Evolutionary conservation across 2,329 filamentous ascomycete species (phyloP).

Genomic region (Colletotrichum spinosum): DNA sequence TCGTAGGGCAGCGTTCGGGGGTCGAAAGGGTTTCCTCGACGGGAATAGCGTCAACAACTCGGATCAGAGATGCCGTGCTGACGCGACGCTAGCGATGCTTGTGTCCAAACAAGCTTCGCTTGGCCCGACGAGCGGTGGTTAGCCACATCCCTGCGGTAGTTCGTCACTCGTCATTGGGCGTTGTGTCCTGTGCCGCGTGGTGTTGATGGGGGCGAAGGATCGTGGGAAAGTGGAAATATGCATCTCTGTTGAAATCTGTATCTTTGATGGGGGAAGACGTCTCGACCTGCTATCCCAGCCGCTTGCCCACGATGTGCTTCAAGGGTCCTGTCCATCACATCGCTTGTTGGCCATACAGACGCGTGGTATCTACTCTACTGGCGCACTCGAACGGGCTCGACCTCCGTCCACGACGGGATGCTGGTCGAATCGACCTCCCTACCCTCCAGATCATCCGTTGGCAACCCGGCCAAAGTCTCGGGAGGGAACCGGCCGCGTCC

Average conservation of each 20-base stretch:
- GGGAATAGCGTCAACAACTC: conserved; percentile 5
- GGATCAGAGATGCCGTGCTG: conserved; percentile 14
- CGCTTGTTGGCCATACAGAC: no score
- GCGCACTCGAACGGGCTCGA: neutral
- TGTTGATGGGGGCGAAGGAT: no score
- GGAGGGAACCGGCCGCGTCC: neutral
- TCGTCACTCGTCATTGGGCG: neutral
- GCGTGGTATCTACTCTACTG: no score
- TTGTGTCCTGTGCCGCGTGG: neutral
- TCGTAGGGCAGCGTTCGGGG: neutral
- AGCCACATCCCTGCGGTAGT: neutral
- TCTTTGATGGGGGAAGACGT: no score
- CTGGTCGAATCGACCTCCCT: neutral
- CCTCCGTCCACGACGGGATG: neutral
- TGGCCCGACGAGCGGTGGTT: neutral
- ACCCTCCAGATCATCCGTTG: conserved; percentile 13
- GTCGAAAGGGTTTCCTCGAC: conserved; percentile 7
- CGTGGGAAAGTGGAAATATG: neutral
- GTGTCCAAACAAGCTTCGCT: conserved; percentile 34
- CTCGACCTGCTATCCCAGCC: no score
- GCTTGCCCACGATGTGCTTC: neutral
- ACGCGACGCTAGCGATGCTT: conserved; percentile 6
- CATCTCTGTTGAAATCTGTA: no score
- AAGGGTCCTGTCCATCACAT: neutral
- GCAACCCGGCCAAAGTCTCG: conserved; percentile 18